Evolutionary conservation across 352 stramenopile species (phyloP).

Genomic region (Phytophthora brassicae): DNA sequence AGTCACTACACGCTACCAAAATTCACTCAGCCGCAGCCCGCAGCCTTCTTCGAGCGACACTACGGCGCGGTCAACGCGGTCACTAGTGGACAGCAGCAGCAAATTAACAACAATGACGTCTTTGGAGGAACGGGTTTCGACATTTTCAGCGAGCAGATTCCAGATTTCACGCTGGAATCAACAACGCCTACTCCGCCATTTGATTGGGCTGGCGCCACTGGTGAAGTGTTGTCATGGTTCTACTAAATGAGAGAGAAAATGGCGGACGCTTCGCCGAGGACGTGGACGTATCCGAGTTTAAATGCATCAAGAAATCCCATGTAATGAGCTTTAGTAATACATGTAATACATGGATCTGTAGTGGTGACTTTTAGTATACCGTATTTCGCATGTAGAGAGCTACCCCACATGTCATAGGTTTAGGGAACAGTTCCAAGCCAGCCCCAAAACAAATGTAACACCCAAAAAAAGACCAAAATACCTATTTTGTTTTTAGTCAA

Average conservation of each 20-base stretch:
- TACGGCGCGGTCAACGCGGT: conserved; percentile 23
- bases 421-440: too few relatives aligned
- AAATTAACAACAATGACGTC: conserved; percentile 15
- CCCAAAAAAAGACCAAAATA: too few relatives aligned
- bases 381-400: too few relatives aligned
- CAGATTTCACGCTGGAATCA: conserved; percentile 30
- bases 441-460: too few relatives aligned
- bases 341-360: conserved; percentile 32
- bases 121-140: conserved; percentile 32
- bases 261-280: conserved; percentile 10
- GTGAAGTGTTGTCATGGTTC: conserved; percentile 13
- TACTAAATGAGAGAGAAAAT: conserved; percentile 33
- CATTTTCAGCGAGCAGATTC: conserved; percentile 36
- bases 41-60: conserved; percentile 33
- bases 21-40: conserved; percentile 28
- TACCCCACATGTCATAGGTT: too few relatives aligned
- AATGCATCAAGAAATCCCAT: too few relatives aligned
- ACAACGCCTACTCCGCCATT: conserved; percentile 13
- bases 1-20: conserved; percentile 35
- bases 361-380: too few relatives aligned
- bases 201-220: conserved; percentile 26
- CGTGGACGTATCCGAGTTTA: conserved; percentile 6
- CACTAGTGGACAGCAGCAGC: conserved; percentile 14
- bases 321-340: conserved; percentile 14
- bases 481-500: too few relatives aligned